Conservation (phyloP, 1,284 basidiomycete genomes). For the Trichosporon asahii region DNA sequence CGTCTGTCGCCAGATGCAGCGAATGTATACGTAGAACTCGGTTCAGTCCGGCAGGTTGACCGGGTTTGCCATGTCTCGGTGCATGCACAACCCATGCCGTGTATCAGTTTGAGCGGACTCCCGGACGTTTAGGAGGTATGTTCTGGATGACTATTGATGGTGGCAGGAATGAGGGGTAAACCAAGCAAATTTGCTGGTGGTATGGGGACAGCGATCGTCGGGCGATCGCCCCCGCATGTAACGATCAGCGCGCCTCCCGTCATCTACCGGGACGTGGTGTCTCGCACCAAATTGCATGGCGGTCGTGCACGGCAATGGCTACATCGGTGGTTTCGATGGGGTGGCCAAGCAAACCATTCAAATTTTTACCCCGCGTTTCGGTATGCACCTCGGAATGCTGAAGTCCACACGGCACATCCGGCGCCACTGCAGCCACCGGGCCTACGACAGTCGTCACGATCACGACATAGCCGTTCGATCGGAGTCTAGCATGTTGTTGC, state of each 20-base stretch:
- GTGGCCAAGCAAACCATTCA: neutral
- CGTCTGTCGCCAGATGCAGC: neutral
- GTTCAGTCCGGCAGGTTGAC: neutral
- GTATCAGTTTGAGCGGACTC: neutral
- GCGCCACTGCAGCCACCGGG: neutral
- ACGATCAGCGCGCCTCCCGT: neutral
- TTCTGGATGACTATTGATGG: neutral
- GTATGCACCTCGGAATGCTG: neutral
- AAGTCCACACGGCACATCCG: neutral
- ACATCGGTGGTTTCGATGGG: neutral
- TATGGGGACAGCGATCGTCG: neutral
- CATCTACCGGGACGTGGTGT: neutral
- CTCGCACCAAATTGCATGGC: neutral
- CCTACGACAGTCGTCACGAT: neutral
- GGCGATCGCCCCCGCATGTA: neutral
- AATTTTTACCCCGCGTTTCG: neutral
- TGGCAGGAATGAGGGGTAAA: neutral
- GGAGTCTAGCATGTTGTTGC: neutral
- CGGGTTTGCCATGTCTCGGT: neutral
- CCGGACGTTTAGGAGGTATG: neutral
- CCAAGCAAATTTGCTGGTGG: neutral
- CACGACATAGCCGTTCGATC: neutral
- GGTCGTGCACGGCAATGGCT: neutral
- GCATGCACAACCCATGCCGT: neutral
- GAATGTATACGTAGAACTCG: neutral